phyloP scores from a whole-genome alignment of 352 stramenopile genomes.

The Pythium oligandrum region DNA sequence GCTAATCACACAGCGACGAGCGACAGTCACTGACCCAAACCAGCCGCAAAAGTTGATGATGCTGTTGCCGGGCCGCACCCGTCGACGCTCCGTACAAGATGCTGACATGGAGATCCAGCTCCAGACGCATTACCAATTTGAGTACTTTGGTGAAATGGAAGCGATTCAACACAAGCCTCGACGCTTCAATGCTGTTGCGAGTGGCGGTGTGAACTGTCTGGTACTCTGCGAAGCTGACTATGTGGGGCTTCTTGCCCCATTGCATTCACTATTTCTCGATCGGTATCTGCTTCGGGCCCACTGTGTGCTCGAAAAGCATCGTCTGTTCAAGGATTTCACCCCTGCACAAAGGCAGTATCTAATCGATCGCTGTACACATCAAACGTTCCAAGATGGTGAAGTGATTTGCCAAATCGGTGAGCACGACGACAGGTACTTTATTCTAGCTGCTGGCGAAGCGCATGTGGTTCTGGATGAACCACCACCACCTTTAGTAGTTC shows the following conservation, averaged over 20 bases:
- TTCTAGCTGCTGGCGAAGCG: slow-evolving; percentile 57
- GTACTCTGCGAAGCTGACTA: slow-evolving; percentile 36
- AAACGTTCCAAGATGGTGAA: slow-evolving; percentile 36
- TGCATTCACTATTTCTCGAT: slow-evolving; percentile 59
- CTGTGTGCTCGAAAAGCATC: slow-evolving; percentile 52
- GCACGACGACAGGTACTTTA: slow-evolving; percentile 61
- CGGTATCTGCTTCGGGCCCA: slow-evolving; percentile 48
- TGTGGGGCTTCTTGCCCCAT: slow-evolving; percentile 30
- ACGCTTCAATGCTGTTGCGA: slow-evolving; percentile 51
- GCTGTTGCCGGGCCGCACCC: slow-evolving; percentile 6
- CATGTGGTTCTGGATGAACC: slow-evolving; percentile 47
- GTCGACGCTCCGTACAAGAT: slow-evolving; percentile 34
- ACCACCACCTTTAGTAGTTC: slow-evolving; percentile 2
- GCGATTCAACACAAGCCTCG: slow-evolving; percentile 26
- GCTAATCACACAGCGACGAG: slow-evolving; percentile 50
- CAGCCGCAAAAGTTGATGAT: neutral
- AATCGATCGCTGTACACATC: slow-evolving; percentile 44
- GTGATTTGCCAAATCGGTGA: slow-evolving; percentile 55
- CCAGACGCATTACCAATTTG: slow-evolving; percentile 37
- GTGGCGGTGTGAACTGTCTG: slow-evolving; percentile 44
- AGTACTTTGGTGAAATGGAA: slow-evolving; percentile 71
- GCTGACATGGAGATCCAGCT: slow-evolving; percentile 54
- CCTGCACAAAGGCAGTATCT: slow-evolving; percentile 32
- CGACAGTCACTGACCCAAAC: slow-evolving; percentile 1
- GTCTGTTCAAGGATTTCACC: slow-evolving; percentile 54